These are phyloP conservation scores for Aspergillus pseudonomiae DNA, from an alignment of 2,329 filamentous ascomycete species.

Conservation along the genomic window DNA sequence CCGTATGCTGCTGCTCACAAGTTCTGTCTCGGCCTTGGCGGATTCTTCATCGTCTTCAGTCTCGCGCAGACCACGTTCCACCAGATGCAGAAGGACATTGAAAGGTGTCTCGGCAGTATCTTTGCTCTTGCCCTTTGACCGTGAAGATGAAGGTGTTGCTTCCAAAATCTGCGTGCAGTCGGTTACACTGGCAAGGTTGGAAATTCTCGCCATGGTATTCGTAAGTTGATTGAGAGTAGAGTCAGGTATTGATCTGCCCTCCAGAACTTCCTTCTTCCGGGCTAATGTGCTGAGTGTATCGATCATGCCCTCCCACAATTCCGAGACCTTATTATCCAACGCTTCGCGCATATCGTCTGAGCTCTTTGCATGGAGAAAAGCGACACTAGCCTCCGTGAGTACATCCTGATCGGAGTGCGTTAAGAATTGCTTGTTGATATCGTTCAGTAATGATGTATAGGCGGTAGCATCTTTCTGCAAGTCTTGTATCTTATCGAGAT, in stretches of 20 bases:
- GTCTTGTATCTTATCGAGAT: slow-evolving; percentile 85
- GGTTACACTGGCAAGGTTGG: slow-evolving; percentile 76
- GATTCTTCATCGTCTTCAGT: slow-evolving; percentile 67
- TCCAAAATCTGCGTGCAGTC: slow-evolving; percentile 79
- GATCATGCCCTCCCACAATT: slow-evolving; percentile 83
- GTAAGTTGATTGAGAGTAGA: slow-evolving; percentile 70
- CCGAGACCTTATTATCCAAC: slow-evolving; percentile 76
- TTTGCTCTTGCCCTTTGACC: slow-evolving; percentile 44
- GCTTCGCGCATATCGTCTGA: slow-evolving; percentile 88
- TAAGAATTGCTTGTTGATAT: slow-evolving; percentile 91
- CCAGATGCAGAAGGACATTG: slow-evolving; percentile 72
- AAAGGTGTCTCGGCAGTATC: slow-evolving; percentile 47
- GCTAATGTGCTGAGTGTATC: slow-evolving; percentile 73
- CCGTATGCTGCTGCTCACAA: slow-evolving; percentile 75
- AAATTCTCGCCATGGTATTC: slow-evolving; percentile 75
- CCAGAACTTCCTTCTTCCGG: slow-evolving; percentile 70
- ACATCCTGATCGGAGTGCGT: slow-evolving; percentile 88
- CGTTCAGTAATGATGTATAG: slow-evolving; percentile 80
- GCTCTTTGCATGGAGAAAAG: slow-evolving; percentile 80
- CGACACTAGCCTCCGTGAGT: slow-evolving; percentile 77
- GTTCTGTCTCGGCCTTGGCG: slow-evolving; percentile 76
- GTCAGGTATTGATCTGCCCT: slow-evolving; percentile 68
- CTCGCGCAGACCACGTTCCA: slow-evolving; percentile 71
- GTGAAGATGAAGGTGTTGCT: slow-evolving; percentile 37
- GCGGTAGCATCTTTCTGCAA: slow-evolving; percentile 81